A percentile compares a stretch with the other conserved stretches of the same genome.
phyloP scores from a whole-genome alignment of 257 asterid species.

The Voacanga thouarsii region DNA sequence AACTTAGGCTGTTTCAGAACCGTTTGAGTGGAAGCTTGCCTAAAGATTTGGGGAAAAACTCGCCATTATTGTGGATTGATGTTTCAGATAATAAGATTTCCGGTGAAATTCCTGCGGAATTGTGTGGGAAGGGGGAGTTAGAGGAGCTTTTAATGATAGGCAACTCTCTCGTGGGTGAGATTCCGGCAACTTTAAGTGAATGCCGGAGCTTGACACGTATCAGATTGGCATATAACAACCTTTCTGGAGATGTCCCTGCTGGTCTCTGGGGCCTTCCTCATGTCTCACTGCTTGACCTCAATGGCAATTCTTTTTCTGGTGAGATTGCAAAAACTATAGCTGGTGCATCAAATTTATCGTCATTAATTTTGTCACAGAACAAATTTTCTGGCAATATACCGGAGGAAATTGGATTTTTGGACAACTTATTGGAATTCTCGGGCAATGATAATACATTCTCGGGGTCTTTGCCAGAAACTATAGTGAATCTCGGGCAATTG shows the following conservation, averaged over 20 bases:
- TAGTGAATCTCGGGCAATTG: slow-evolving; percentile 73
- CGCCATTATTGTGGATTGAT: slow-evolving; percentile 81
- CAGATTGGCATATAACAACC: slow-evolving; percentile 65
- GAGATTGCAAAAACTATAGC: slow-evolving; percentile 66
- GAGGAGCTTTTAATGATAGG: slow-evolving; percentile 64
- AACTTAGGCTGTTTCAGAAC: slow-evolving; percentile 77
- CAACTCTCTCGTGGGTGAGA: slow-evolving; percentile 68
- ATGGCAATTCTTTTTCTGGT: slow-evolving; percentile 69
- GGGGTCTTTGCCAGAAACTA: slow-evolving; percentile 68
- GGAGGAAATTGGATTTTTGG: slow-evolving; percentile 73
- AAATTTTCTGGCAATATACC: slow-evolving; percentile 77
- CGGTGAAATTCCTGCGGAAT: slow-evolving; percentile 58
- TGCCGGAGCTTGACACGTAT: slow-evolving; percentile 76
- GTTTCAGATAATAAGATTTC: slow-evolving; percentile 68
- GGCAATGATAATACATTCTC: slow-evolving; percentile 56
- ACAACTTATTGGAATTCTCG: slow-evolving; percentile 61
- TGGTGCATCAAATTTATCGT: slow-evolving; percentile 76
- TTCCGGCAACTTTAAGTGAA: slow-evolving; percentile 64
- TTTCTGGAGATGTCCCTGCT: slow-evolving; percentile 72
- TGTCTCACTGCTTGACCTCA: slow-evolving; percentile 74
- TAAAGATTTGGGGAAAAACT: slow-evolving; percentile 62
- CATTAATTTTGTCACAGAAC: slow-evolving; percentile 66
- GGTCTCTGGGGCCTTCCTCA: slow-evolving; percentile 93
- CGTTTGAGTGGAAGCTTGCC: slow-evolving; percentile 60
- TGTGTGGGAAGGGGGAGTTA: slow-evolving; percentile 60